Evolutionary conservation across 176 grass and related monocot genomes (phyloP).

Genomic region (Poa annua): DNA sequence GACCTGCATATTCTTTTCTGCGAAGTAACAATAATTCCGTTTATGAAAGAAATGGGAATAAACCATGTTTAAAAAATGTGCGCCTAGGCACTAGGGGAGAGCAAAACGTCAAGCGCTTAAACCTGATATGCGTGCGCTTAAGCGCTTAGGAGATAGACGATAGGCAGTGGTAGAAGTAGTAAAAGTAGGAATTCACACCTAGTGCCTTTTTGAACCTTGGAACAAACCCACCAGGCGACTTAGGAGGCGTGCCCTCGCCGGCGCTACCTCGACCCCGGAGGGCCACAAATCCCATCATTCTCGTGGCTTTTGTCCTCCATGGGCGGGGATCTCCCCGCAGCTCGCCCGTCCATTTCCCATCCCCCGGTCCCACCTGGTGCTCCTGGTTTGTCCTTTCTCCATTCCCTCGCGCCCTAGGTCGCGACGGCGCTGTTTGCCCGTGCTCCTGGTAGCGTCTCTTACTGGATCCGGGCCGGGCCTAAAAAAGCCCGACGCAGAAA

Average conservation of each 20-base stretch:
- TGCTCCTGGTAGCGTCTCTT: not conserved
- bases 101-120: too few relatives aligned
- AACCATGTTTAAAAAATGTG: too few relatives aligned
- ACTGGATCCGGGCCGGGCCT: too few relatives aligned
- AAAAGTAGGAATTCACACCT: too few relatives aligned
- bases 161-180: too few relatives aligned
- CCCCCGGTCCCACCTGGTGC: not conserved
- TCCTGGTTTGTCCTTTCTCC: not conserved
- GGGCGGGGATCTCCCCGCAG: not conserved
- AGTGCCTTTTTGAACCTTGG: too few relatives aligned
- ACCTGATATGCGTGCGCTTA: too few relatives aligned
- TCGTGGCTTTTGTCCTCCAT: not conserved
- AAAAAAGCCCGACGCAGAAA: too few relatives aligned
- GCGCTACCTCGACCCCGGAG: not conserved
- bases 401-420: not conserved
- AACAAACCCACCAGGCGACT: not conserved
- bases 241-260: not conserved
- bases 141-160: too few relatives aligned
- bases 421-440: too few relatives aligned
- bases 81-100: too few relatives aligned
- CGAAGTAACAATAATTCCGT: not conserved
- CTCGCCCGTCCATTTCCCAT: not conserved
- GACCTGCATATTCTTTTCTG: not conserved
- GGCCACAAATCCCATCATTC: not conserved
- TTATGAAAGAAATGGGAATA: constrained; percentile 4